phyloP scores from a whole-genome alignment of 2,329 filamentous ascomycete species.

The Coleophoma cylindrospora region DNA sequence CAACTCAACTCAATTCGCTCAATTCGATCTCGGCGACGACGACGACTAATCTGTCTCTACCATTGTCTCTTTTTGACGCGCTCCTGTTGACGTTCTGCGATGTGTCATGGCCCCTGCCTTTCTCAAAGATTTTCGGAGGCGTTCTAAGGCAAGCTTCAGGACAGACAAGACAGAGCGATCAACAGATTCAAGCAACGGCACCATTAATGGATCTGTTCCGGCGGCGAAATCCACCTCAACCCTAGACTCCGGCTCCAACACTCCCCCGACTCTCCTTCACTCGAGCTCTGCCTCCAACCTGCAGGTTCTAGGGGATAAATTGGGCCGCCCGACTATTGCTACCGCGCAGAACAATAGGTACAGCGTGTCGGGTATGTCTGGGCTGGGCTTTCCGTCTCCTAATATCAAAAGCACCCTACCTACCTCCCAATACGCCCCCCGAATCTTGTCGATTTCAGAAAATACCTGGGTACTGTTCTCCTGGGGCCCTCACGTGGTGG shows the following conservation, averaged over 20 bases:
- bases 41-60: neutral
- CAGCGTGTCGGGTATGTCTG: slow-evolving; percentile 61
- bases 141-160: slow-evolving; percentile 70
- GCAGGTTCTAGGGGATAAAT: slow-evolving; percentile 44
- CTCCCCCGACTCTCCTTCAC: slow-evolving; percentile 31
- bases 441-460: slow-evolving; percentile 72
- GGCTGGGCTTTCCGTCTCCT: slow-evolving; percentile 49
- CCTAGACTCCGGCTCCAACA: slow-evolving; percentile 60
- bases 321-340: slow-evolving; percentile 35
- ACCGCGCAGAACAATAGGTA: slow-evolving; percentile 44
- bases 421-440: slow-evolving; percentile 75
- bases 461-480: slow-evolving; percentile 70
- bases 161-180: slow-evolving; percentile 50
- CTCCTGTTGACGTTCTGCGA: neutral
- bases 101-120: slow-evolving; percentile 56
- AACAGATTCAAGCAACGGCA: slow-evolving; percentile 54
- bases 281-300: slow-evolving; percentile 58
- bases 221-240: slow-evolving; percentile 61
- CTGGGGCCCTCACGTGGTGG: neutral
- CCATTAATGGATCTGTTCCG: slow-evolving; percentile 53
- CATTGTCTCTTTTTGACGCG: neutral
- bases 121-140: slow-evolving; percentile 70
- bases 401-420: slow-evolving; percentile 53
- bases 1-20: neutral
- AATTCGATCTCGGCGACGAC: too few relatives aligned